Conservation (phyloP, 2,329 filamentous ascomycete genomes). For the Fusarium sp. region DNA sequence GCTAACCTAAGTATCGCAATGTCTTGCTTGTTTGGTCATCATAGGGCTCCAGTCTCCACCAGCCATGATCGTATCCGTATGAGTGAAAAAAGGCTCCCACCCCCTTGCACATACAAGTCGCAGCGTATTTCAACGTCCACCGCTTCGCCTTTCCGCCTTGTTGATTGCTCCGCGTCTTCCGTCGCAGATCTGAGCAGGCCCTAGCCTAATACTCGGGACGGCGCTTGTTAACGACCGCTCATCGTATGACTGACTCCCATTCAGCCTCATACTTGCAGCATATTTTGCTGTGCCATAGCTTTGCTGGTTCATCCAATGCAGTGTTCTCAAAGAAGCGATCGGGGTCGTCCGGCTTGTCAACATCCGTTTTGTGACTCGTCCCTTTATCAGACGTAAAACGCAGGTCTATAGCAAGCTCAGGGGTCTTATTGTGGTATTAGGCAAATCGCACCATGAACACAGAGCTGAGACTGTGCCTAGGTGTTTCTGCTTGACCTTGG, state of each 20-base stretch:
- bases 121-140: constrained; percentile 19
- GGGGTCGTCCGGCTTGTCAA: constrained; percentile 23
- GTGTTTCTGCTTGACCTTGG: background rate
- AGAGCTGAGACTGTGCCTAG: no score
- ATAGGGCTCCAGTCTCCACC: constrained; percentile 30
- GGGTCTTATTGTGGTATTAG: background rate
- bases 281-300: constrained; percentile 2
- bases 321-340: constrained; percentile 24
- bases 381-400: constrained; percentile 4
- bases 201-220: constrained; percentile 36
- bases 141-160: constrained; percentile 34
- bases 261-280: constrained; percentile 33
- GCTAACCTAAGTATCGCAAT: constrained; percentile 8
- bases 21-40: constrained; percentile 15
- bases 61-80: constrained; percentile 40
- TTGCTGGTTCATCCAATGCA: constrained; percentile 23
- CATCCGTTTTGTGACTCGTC: background rate
- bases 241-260: constrained; percentile 47
- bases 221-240: constrained; percentile 16
- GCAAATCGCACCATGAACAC: constrained; percentile 1
- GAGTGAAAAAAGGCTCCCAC: constrained; percentile 2
- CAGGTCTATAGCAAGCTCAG: background rate
- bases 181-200: constrained; percentile 41
- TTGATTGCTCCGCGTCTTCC: constrained; percentile 30
- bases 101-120: constrained; percentile 19